Percentiles rank a stretch among this genome's conserved stretches.
These are phyloP conservation scores for Malassezia yamatoensis DNA, from an alignment of 1,284 basidiomycete species.

Conservation along the genomic window DNA sequence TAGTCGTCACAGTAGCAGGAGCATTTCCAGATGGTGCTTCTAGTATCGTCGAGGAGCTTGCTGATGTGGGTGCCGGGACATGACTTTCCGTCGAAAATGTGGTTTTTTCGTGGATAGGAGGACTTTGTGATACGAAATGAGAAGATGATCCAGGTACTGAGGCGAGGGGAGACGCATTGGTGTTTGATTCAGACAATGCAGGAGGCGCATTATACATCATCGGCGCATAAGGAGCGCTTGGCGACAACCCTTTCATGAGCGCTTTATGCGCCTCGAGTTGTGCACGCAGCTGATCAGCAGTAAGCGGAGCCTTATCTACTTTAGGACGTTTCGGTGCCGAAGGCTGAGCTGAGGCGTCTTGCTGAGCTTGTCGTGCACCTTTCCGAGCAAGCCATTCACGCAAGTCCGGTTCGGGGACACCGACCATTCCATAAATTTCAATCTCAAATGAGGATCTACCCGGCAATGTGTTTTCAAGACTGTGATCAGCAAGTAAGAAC, in stretches of 20 bases:
- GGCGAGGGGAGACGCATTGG: too few relatives aligned
- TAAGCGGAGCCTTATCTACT: slow-evolving; percentile 66
- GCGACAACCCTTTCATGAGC: slow-evolving; percentile 65
- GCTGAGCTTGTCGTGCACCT: slow-evolving; percentile 20
- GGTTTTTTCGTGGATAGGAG: too few relatives aligned
- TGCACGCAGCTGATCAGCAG: slow-evolving; percentile 63
- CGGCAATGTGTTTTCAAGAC: slow-evolving; percentile 89
- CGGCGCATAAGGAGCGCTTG: slow-evolving; percentile 47
- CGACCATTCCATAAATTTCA: slow-evolving; percentile 99
- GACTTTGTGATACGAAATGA: too few relatives aligned
- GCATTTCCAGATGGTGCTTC: too few relatives aligned
- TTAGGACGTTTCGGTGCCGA: slow-evolving; percentile 65
- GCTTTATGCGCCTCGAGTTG: slow-evolving; percentile 82
- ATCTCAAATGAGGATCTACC: slow-evolving; percentile 95
- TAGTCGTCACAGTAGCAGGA: too few relatives aligned
- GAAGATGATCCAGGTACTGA: too few relatives aligned
- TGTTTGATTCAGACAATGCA: too few relatives aligned
- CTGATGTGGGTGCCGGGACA: too few relatives aligned
- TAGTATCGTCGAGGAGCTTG: too few relatives aligned
- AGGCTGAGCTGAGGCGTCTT: slow-evolving; percentile 31
- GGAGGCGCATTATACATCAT: too few relatives aligned
- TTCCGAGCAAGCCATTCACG: slow-evolving; percentile 82
- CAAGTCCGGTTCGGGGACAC: slow-evolving; percentile 83
- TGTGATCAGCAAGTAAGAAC: slow-evolving; percentile 48
- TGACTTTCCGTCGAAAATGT: too few relatives aligned